Percentiles rank a stretch among this genome's conserved stretches.
Conservation (phyloP, 2,329 filamentous ascomycete genomes). For the Beauveria sp. region DNA sequence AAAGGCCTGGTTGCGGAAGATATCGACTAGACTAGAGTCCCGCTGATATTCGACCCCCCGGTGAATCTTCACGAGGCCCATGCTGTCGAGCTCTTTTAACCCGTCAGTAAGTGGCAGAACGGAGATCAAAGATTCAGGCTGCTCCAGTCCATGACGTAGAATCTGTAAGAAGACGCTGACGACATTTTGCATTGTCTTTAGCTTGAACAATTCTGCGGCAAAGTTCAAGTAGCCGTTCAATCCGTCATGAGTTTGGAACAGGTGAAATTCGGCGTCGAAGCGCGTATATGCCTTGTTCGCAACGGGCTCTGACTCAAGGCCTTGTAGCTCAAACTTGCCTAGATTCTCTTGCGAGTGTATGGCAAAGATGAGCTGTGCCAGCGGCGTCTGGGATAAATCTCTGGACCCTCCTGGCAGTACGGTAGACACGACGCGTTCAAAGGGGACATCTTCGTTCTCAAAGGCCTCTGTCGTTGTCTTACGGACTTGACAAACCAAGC, state of each 20-base stretch:
- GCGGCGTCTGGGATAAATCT: slow-evolving; percentile 8
- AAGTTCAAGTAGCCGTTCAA: not conserved
- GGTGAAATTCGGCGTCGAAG: slow-evolving; percentile 5
- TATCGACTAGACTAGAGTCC: slow-evolving; percentile 17
- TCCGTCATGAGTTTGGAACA: not conserved
- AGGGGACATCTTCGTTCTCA: slow-evolving; percentile 14
- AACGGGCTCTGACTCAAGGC: not conserved
- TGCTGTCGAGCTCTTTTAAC: not conserved
- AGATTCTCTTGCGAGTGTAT: slow-evolving; percentile 11
- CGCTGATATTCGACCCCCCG: slow-evolving; percentile 11
- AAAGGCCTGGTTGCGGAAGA: slow-evolving; percentile 17
- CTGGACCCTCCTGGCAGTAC: not conserved
- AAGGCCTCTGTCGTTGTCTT: slow-evolving; percentile 7
- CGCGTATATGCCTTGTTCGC: not conserved
- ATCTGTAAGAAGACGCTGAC: not conserved
- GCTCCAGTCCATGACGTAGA: slow-evolving; percentile 1
- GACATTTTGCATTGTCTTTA: not conserved
- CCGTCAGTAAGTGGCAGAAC: not conserved
- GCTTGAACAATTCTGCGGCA: not conserved
- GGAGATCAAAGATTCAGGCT: not conserved
- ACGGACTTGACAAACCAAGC: slow-evolving; percentile 12
- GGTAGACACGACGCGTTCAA: slow-evolving; percentile 12
- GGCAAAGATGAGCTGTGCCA: slow-evolving; percentile 13
- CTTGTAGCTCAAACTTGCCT: not conserved
- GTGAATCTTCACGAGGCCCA: slow-evolving; percentile 6